These are phyloP conservation scores for Neurospora crassa DNA, from an alignment of 2,329 filamentous ascomycete genomes.

Conservation along the genomic window DNA sequence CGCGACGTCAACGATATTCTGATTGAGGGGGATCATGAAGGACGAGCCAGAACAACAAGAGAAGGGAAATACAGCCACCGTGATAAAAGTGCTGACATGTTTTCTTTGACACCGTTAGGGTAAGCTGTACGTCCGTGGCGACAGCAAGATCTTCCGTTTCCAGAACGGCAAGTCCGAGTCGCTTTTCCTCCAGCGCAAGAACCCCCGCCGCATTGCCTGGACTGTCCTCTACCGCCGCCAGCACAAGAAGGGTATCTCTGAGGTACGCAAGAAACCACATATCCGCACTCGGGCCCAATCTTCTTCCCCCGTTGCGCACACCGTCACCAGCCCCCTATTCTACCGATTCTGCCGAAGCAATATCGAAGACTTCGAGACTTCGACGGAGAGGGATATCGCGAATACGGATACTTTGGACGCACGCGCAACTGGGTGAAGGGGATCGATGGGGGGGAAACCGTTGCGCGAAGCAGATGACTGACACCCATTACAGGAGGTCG, in stretches of 20 bases:
- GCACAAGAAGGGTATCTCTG: slow-evolving; percentile 99
- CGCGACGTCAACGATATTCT: background rate
- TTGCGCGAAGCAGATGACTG: slow-evolving; percentile 21
- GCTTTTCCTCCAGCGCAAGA: slow-evolving; percentile 99
- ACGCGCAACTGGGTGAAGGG: background rate
- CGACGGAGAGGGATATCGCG: background rate
- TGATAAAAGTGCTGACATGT: slow-evolving; percentile 19
- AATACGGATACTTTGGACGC: slow-evolving; percentile 2
- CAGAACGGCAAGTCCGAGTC: slow-evolving; percentile 99
- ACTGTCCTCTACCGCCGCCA: slow-evolving; percentile 96
- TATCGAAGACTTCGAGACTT: background rate
- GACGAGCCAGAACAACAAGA: background rate
- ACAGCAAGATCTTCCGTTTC: slow-evolving; percentile 99
- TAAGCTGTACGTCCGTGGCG: slow-evolving; percentile 98
- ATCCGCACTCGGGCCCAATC: background rate
- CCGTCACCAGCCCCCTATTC: background rate
- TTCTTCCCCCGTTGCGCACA: background rate
- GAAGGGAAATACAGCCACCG: background rate
- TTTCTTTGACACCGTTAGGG: slow-evolving; percentile 50
- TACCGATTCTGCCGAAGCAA: slow-evolving; percentile 1
- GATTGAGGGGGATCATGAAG: background rate
- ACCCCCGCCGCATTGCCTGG: slow-evolving; percentile 98
- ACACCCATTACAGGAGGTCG: slow-evolving; percentile 71
- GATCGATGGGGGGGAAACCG: background rate
- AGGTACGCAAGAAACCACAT: slow-evolving; percentile 57